A percentile compares a stretch with the other conserved stretches of the same genome.
These are phyloP conservation scores for Leptomonas pyrrhocoris DNA, from an alignment of 208 protist genomes.

Conservation along the genomic window DNA sequence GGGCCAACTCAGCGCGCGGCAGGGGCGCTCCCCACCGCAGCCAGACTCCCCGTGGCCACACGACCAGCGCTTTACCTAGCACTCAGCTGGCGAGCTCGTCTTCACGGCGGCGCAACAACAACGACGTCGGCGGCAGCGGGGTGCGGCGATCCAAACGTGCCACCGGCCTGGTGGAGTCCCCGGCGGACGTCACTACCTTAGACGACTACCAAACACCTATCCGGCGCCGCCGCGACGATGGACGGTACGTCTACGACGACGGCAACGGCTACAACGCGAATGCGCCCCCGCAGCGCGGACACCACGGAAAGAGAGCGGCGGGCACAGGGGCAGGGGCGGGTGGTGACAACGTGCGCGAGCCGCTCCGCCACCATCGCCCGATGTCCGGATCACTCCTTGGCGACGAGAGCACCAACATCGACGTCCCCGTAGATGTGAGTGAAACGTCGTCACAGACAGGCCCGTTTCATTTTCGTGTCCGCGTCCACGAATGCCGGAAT, in stretches of 20 bases:
- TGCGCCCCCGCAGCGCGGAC: constrained; percentile 1
- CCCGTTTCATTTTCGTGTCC: constrained; percentile 52
- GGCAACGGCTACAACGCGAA: constrained; percentile 16
- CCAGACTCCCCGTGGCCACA: constrained; percentile 2
- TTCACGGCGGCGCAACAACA: constrained; percentile 6
- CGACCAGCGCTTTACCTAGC: neutral
- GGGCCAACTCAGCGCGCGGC: neutral
- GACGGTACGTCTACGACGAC: constrained; percentile 21
- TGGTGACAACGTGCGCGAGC: neutral
- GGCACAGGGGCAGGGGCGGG: neutral
- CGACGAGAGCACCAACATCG: neutral
- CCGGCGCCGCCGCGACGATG: constrained; percentile 13
- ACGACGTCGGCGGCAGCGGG: neutral
- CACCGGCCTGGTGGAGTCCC: constrained; percentile 12
- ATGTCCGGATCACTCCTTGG: neutral
- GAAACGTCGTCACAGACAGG: neutral
- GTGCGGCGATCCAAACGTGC: neutral
- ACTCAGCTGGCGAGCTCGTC: constrained; percentile 1
- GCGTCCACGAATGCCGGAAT: constrained; percentile 50
- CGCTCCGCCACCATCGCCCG: neutral
- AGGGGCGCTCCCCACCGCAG: constrained; percentile 5
- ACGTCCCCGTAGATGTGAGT: neutral
- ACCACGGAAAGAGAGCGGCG: neutral
- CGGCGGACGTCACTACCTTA: constrained; percentile 16
- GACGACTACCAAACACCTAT: constrained; percentile 35